Base-by-base conservation (phyloP, 768 basidiomycete genomes). In the Lentinula raphanica region DNA sequence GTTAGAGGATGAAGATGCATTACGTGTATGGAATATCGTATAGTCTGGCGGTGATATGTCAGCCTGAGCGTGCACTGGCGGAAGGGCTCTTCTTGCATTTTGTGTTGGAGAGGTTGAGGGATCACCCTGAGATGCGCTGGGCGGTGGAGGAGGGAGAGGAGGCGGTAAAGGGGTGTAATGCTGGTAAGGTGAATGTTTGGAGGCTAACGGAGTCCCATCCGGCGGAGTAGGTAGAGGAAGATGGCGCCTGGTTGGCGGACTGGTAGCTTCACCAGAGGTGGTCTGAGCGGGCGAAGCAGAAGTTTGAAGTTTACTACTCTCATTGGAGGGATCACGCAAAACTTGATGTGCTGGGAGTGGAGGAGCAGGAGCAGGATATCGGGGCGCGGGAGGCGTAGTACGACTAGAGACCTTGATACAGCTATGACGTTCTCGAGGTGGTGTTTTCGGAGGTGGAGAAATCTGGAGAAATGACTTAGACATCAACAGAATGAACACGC, bases 331-430 rank as follows among this genome's bases (percentile, higher is more conserved):
- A 15, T 57, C 25, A 31, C n/a, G 3, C 23, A 49, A 27, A n/a
- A 15, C 13, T 15, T 45, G 12, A 19, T 9, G 46, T 9, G 19
- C 5, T 48, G 45, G 46, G 2, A 56, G 39, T 5, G 56, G 35
- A 25, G 60, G 60, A 44, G 46, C 5, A 35, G 60, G 60, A 8
- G 56, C 49, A 12, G 60, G 42, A 29, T 53, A 42, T 1, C 15
- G 12, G 11, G 60, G 60, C 6, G 60, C 56, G 36, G 56, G 56
- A 21, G 56, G 56, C 27, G 56, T n/a, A n/a, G n/a, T 31, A n/a
- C 36, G 56, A 32, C 21, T 29, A 49, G 56, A 36, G 19, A n/a
- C 2, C 28, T 38, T 48, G 19, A 4, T 36, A 19, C 7, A n/a
- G 45, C 44, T 36, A 19, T 15, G 27, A 56, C 44, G 40, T n/a